Evolutionary conservation across 148 eudicot species (phyloP), one percentile per base, ranked within the genome.

Genomic region (Chenopodium berlandieri): DNA sequence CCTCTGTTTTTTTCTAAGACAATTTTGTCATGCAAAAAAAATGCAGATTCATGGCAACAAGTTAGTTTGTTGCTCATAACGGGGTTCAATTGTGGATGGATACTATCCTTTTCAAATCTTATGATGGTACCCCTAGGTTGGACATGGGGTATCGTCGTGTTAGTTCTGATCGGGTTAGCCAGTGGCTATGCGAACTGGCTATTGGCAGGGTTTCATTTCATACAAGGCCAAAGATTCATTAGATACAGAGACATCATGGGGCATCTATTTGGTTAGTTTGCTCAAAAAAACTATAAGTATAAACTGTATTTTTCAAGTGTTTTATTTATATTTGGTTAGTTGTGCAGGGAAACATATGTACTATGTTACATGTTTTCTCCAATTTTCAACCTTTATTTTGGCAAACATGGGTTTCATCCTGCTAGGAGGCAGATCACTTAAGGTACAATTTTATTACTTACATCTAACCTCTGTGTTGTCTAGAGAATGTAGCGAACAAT

Each of bases 331-430:
- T 31, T 31, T 11, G 19, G 27, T 32, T 12, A 37, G 40, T 64
- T 9, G 25, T 86, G 86, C 80, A 91, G 93, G 93, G 62, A 86
- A 81, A 68, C 8, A 84, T 67, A 83, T 91, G 92, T 88, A 83
- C 78, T 87, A 91, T 83, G 20, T 87, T 50, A 91, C 94, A 77
- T 91, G 92, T 91, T 50, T 85, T 46, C 30, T 83, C 73, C 94
- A 91, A 56, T 88, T 83, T 34, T 73, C 76, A n/a, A 85, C 80
- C 78, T 83, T 89, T 9, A 46, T 89, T 50, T 85, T 89, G 52
- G 84, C 79, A 23, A 91, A 91, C 73, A 91, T 89, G 91, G 93
- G 91, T 30, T 89, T 85, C 81, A 89, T 91, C 78, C 91, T 91
- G 73, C 91, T 91, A 40, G 92, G 94, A 78, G 94, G 91, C 56